These are phyloP conservation scores for Coemansia sp. DNA, from an alignment of 192 early-diverging fungal species.

Conservation along the genomic window DNA sequence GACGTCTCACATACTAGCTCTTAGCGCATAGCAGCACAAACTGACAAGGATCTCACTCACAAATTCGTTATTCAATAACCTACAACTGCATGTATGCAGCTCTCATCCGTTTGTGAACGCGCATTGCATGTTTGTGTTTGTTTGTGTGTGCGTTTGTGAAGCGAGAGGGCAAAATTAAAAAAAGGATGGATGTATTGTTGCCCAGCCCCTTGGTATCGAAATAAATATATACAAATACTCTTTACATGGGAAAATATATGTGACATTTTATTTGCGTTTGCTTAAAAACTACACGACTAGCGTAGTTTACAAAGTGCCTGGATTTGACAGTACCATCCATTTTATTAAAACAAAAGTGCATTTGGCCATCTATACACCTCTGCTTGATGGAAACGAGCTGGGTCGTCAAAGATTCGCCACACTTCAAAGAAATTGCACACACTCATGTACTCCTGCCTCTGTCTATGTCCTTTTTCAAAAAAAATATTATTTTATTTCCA, in stretches of 20 bases:
- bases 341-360: background rate
- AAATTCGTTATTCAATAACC: too few species aligned
- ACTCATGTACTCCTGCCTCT: background rate
- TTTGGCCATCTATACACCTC: background rate
- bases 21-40: too few species aligned
- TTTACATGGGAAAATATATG: too few species aligned
- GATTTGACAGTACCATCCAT: too few species aligned
- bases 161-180: background rate
- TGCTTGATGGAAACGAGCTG: background rate
- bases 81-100: background rate
- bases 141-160: background rate
- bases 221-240: background rate
- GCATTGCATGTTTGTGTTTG: too few species aligned
- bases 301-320: too few species aligned
- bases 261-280: too few species aligned
- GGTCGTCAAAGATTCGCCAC: background rate
- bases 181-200: background rate
- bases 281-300: too few species aligned
- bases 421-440: background rate
- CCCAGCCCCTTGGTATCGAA: slow-evolving; percentile 5
- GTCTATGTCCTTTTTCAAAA: background rate
- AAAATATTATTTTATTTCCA: background rate
- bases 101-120: background rate
- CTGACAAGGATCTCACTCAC: too few species aligned
- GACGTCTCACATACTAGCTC: too few species aligned